Base-by-base conservation (phyloP, 768 basidiomycete genomes). In the Steccherinum ochraceum region DNA sequence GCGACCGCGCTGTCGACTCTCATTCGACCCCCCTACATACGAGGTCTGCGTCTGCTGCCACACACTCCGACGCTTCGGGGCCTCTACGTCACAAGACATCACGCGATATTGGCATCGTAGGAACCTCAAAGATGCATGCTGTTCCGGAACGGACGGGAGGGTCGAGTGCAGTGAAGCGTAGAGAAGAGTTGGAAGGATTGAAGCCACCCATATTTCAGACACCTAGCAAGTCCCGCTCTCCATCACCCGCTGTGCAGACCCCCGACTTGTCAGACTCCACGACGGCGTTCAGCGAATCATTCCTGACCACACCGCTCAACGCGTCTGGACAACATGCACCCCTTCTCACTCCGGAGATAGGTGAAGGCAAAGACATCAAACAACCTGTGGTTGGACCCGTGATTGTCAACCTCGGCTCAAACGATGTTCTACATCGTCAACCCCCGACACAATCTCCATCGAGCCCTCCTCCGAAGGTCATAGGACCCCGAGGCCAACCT, bases 331-430 rank as follows among this genome's bases (percentile, higher is more conserved):
- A 44, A 55, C 52, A 57, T 58, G 40, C 50, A 50, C 63, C 64
- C 57, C 59, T 79, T 53, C 64, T 73, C 26, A 86, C 84, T 20
- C 83, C 84, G 20, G 74, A 70, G 55, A 82, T 84, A 56, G 83
- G 84, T 42, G 72, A 84, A 56, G 67, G 68, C 51, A 85, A 84
- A 59, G 74, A 79, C 53, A 75, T 85, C 52, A 69, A 70, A 55
- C 67, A 73, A 35, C 81, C 79, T 27, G 82, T 86, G 40, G 81
- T 82, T 45, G 76, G 77, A 26, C 84, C 85, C 39, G 74, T 84
- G 12, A 69, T 85, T 25, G 69, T 82, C 54, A 76, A 68, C 51
- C 62, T 83, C 48, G 68, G 66, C 47, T 68, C 69, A 50, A 49
- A 45, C 35, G 40, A 46, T 10, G 44, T 52, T 16, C 12, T 52